Percentiles rank a stretch among this genome's conserved stretches.
Conservation (phyloP, 2,329 filamentous ascomycete genomes). For the Pleomassaria siparia region DNA sequence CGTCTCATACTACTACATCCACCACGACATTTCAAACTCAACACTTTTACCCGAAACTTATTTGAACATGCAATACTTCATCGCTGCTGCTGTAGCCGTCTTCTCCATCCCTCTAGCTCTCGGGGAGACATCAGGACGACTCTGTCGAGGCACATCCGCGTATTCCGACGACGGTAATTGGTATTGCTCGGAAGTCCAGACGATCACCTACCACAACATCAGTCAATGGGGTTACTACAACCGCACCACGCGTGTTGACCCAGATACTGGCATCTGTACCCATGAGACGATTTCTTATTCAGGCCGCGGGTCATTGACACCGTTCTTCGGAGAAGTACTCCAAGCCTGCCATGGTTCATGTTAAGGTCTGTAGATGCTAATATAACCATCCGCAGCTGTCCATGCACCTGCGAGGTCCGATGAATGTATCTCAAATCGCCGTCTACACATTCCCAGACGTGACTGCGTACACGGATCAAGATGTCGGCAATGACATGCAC, state of each 20-base stretch:
- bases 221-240: constrained; percentile 64
- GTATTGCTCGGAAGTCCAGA: constrained; percentile 66
- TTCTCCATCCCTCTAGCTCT: constrained; percentile 11
- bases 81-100: neutral
- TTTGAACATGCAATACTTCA: constrained; percentile 5
- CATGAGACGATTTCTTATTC: constrained; percentile 56
- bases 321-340: constrained; percentile 70
- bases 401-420: constrained; percentile 70
- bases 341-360: neutral
- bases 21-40: neutral
- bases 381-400: constrained; percentile 57
- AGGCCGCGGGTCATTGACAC: constrained; percentile 64
- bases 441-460: constrained; percentile 59
- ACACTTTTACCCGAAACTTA: neutral
- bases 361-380: neutral
- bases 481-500: no score
- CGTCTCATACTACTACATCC: neutral
- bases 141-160: constrained; percentile 35
- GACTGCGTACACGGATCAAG: no score
- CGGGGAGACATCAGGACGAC: constrained; percentile 32
- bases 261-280: constrained; percentile 57
- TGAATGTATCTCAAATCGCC: constrained; percentile 67
- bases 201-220: constrained; percentile 68
- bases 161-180: constrained; percentile 57
- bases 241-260: constrained; percentile 62